Evolutionary conservation across 305 asterid species (phyloP).

Genomic region (Fraxinus greggii): DNA sequence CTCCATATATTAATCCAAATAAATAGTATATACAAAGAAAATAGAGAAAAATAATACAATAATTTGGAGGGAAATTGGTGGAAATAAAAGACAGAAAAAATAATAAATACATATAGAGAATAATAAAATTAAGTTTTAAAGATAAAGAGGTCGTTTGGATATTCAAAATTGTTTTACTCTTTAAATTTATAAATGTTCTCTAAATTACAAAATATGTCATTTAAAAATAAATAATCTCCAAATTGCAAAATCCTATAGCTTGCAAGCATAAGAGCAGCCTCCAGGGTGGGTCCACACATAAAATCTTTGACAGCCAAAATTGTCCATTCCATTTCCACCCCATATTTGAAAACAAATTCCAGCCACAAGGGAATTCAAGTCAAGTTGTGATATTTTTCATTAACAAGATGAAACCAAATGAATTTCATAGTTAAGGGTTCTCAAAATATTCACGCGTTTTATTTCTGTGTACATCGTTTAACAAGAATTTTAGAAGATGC

Average conservation of each 20-base stretch:
- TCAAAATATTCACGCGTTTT: background rate
- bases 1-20: no score
- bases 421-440: background rate
- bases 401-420: background rate
- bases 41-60: no score
- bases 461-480: background rate
- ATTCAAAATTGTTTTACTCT: no score
- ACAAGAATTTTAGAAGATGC: background rate
- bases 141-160: no score
- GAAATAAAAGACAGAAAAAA: no score
- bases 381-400: background rate
- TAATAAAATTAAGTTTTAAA: no score
- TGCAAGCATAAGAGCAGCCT: background rate
- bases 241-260: background rate
- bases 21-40: no score
- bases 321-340: background rate
- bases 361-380: background rate
- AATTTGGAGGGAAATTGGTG: no score
- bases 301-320: background rate
- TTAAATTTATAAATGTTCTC: no score
- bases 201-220: no score
- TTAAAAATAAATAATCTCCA: no score
- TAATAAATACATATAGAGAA: no score
- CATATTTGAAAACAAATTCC: background rate
- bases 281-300: background rate